Evolutionary conservation across 2,329 filamentous ascomycete species (phyloP), one percentile per base, ranked within the genome.

Genomic region (Leptographium flavum): DNA sequence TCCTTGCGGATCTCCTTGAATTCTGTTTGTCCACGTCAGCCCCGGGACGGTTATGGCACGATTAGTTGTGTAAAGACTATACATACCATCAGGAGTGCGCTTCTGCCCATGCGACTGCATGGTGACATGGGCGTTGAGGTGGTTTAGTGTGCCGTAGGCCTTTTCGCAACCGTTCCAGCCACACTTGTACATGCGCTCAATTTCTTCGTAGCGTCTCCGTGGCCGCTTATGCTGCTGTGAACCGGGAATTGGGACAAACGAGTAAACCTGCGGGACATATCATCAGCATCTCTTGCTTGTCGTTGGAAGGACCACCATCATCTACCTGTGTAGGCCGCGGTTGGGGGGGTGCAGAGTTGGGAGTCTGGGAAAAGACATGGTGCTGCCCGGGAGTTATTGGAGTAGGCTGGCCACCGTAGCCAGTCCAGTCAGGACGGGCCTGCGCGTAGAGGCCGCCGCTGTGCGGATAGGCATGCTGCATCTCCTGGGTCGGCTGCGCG

Each of bases 111-210:
- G 92, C 49, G 86, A 92, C 63, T 98, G 92, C 92, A 96, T 96
- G 14, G 92, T 96, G 41, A 98, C 92, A 59, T 98, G 92, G 33
- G 92, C 92, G 59, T 98, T 98, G 55, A 98, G 63, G 61, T 98
- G 92, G 63, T 98, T 98, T 50, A 98, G 67, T 40, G 92, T 98
- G 49, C 92, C 92, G 55, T 98, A 98, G 3, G 92, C 92, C 67
- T 98, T 98, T 65, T 98, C 92, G 59, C 92, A 98, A 9, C 88
- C 88, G 53, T 95, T 90, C 86, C 87, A 96, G 23, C 90, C 92
- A 59, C 92, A 98, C 65, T 96, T 96, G 71, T 98, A 96, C 92
- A 98, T 96, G 59, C 92, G 81, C 69, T 98, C 92, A 56, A 98
- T 98, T 62, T 98, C 92, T 64, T 98, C 92, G 57, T 95, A 98